Conservation (phyloP, 1,139 yeast genomes). For the Suhomyces chickasaworum region DNA sequence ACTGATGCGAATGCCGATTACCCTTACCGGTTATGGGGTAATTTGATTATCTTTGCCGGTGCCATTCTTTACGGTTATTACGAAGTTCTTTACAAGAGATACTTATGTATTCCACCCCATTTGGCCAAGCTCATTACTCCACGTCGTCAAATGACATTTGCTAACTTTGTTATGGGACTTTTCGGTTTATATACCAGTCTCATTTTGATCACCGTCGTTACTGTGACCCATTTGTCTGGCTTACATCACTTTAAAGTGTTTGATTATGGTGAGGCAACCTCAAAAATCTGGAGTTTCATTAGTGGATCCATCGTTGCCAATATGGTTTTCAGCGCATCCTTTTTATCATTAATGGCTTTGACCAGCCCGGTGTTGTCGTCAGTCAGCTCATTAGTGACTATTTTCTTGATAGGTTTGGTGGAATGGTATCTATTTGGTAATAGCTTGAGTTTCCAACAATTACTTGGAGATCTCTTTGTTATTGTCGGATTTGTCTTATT, state of each 20-base stretch:
- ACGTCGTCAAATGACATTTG: slow-evolving; percentile 49
- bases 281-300: slow-evolving; percentile 46
- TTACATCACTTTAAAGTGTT: slow-evolving; percentile 63
- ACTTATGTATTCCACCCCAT: slow-evolving; percentile 71
- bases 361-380: slow-evolving; percentile 86
- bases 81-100: slow-evolving; percentile 78
- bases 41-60: slow-evolving; percentile 71
- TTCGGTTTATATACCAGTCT: slow-evolving; percentile 62
- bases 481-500: slow-evolving; percentile 69
- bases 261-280: slow-evolving; percentile 40
- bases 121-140: slow-evolving; percentile 46
- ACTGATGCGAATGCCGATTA: slow-evolving; percentile 30
- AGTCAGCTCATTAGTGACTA: slow-evolving; percentile 78
- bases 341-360: slow-evolving; percentile 76
- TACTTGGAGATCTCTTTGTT: slow-evolving; percentile 59
- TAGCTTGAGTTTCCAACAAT: slow-evolving; percentile 47
- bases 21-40: slow-evolving; percentile 71
- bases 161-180: slow-evolving; percentile 50
- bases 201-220: slow-evolving; percentile 52
- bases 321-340: slow-evolving; percentile 68
- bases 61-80: slow-evolving; percentile 82
- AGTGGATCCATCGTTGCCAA: slow-evolving; percentile 60
- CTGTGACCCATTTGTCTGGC: slow-evolving; percentile 55
- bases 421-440: slow-evolving; percentile 76
- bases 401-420: slow-evolving; percentile 74